A percentile compares a stretch with the other conserved stretches of the same genome.
Conservation (phyloP, 1,284 basidiomycete species). For the Boletus sp. region DNA sequence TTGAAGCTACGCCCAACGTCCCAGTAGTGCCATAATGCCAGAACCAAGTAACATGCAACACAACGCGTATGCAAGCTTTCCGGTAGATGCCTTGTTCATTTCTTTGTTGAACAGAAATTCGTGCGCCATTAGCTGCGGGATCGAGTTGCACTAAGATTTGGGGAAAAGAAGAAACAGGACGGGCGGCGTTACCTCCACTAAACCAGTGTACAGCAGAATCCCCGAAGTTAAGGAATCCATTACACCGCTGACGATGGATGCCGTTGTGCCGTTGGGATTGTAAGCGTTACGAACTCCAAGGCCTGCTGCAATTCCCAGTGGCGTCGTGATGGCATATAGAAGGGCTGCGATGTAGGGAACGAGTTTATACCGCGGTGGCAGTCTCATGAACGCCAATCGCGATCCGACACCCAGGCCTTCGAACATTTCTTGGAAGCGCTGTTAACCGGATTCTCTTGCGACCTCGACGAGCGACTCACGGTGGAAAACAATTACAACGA, state of each 20-base stretch:
- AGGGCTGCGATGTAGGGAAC: conserved; percentile 63
- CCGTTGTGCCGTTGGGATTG: conserved; percentile 72
- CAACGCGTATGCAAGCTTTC: conserved; percentile 66
- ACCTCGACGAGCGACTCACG: conserved; percentile 44
- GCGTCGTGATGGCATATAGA: conserved; percentile 78
- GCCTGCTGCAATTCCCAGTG: conserved; percentile 79
- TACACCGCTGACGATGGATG: conserved; percentile 78
- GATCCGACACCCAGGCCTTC: conserved; percentile 90
- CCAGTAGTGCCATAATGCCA: conserved; percentile 81
- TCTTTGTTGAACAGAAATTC: conserved; percentile 87
- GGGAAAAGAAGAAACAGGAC: background rate
- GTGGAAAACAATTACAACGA: conserved; percentile 89
- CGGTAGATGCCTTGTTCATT: conserved; percentile 68
- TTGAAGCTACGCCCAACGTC: conserved; percentile 66
- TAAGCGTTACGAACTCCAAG: conserved; percentile 80
- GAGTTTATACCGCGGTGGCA: conserved; percentile 58
- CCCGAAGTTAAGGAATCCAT: conserved; percentile 86
- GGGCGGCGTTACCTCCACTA: conserved; percentile 75
- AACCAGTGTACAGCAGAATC: conserved; percentile 86
- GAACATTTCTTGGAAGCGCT: conserved; percentile 63
- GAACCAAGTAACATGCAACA: conserved; percentile 74
- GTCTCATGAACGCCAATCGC: conserved; percentile 69
- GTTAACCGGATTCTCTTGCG: conserved; percentile 6
- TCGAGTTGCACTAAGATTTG: background rate
- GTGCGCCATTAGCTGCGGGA: conserved; percentile 73